Percentiles rank a stretch among this genome's conserved stretches.
These are phyloP conservation scores for Cryphonectria carpinicola DNA, from an alignment of 2,329 filamentous ascomycete species.

Conservation along the genomic window DNA sequence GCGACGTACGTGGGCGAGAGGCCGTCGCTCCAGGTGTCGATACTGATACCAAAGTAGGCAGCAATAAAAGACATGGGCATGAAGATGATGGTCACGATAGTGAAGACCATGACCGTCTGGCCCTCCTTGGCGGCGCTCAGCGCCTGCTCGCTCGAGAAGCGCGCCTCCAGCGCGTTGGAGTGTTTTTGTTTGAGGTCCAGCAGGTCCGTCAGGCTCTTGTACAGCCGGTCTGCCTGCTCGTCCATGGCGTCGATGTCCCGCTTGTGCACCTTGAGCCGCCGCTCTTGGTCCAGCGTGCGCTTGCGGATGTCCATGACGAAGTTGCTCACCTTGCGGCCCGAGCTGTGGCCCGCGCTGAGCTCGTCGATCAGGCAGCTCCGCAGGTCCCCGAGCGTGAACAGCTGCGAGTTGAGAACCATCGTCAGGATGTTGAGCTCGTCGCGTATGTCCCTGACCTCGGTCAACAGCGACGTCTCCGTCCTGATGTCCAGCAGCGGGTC, in stretches of 20 bases:
- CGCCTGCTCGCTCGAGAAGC: constrained; percentile 64
- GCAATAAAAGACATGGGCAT: constrained; percentile 50
- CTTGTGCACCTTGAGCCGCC: constrained; percentile 59
- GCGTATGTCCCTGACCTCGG: constrained; percentile 70
- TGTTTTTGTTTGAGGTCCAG: constrained; percentile 73
- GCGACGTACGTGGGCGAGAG: constrained; percentile 34
- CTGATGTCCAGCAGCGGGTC: constrained; percentile 63
- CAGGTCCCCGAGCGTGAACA: constrained; percentile 51
- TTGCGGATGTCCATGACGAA: constrained; percentile 46
- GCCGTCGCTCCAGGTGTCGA: constrained; percentile 48
- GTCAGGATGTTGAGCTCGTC: constrained; percentile 70
- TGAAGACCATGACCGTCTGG: constrained; percentile 50
- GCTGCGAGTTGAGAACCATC: constrained; percentile 56
- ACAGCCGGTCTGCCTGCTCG: constrained; percentile 63
- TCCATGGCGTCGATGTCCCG: constrained; percentile 68
- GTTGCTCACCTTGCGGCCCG: constrained; percentile 35
- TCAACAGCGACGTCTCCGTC: constrained; percentile 62
- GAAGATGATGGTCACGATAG: constrained; percentile 51
- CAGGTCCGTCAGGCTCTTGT: constrained; percentile 62
- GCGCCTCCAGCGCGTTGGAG: constrained; percentile 68
- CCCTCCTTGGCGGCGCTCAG: constrained; percentile 58
- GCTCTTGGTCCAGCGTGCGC: constrained; percentile 59
- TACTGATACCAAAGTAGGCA: constrained; percentile 48
- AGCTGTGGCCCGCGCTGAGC: constrained; percentile 35
- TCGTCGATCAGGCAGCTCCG: constrained; percentile 47